A percentile compares a stretch with the other conserved stretches of the same genome.
phyloP scores from a whole-genome alignment of 495 filamentous ascomycete species.

The Neurospora sp. region DNA sequence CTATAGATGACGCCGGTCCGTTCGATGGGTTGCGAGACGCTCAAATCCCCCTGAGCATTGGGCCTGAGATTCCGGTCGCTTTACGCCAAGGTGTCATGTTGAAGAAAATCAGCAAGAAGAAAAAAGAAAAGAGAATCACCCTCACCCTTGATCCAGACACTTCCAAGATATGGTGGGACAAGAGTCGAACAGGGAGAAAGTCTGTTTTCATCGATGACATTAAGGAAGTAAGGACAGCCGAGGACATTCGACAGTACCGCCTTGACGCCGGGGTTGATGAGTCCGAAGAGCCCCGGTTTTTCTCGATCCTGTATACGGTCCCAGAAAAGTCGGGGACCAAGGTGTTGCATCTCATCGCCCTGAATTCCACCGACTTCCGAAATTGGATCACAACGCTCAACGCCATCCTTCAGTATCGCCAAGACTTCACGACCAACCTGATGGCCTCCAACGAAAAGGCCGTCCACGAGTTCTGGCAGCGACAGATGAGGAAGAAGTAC shows the following conservation, averaged over 20 bases:
- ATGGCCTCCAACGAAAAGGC: conserved; percentile 72
- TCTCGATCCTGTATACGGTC: conserved; percentile 77
- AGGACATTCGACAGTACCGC: conserved; percentile 80
- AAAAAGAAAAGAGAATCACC: conserved; percentile 59
- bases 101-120: conserved; percentile 71
- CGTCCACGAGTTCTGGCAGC: conserved; percentile 70
- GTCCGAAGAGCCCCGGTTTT: conserved; percentile 58
- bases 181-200: conserved; percentile 57
- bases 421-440: conserved; percentile 79
- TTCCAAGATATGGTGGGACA: conserved; percentile 82
- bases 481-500: conserved; percentile 68
- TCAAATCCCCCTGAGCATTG: conserved; percentile 30
- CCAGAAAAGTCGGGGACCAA: conserved; percentile 64
- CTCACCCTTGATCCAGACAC: conserved; percentile 71
- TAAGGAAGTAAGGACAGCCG: conserved; percentile 72
- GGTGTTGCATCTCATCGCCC: conserved; percentile 70
- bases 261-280: conserved; percentile 66
- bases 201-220: conserved; percentile 91
- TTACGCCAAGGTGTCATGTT: conserved; percentile 68
- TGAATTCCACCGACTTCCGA: conserved; percentile 53
- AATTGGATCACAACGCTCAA: conserved; percentile 78
- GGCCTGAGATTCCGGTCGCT: conserved; percentile 57
- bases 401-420: conserved; percentile 66
- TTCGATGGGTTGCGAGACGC: conserved; percentile 15
- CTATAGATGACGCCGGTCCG: conserved; percentile 23